Percentiles rank a stretch among this genome's conserved stretches.
phyloP scores from a whole-genome alignment of 139 green algal species.

The Micractinium sp. region DNA sequence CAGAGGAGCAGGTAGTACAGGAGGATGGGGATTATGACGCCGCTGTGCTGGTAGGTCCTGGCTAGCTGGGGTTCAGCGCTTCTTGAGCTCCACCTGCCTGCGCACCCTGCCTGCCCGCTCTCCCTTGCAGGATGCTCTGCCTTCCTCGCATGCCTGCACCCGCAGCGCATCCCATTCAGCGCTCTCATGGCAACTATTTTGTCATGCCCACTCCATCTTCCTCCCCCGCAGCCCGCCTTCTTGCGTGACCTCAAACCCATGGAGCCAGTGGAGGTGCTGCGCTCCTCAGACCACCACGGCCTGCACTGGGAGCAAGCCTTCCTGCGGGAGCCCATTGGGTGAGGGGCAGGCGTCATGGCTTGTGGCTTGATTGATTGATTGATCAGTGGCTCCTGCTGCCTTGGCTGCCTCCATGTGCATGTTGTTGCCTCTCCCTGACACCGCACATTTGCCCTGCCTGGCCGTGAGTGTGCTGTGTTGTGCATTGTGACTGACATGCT shows the following conservation, averaged over 20 bases:
- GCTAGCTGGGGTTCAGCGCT: not conserved
- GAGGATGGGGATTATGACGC: not conserved
- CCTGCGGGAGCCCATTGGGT: not conserved
- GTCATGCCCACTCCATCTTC: not conserved
- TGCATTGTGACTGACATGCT: not conserved
- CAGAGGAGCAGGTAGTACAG: not conserved
- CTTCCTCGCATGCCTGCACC: not conserved
- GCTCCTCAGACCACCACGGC: not conserved
- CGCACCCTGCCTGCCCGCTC: not conserved
- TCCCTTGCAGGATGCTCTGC: not conserved
- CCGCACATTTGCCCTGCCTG: no score
- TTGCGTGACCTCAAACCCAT: not conserved
- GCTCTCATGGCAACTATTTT: no score
- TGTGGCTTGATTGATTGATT: not conserved
- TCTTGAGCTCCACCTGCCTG: not conserved
- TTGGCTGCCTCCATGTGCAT: no score
- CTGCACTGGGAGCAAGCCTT: slow-evolving; percentile 11
- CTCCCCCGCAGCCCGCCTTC: not conserved
- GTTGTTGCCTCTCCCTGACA: no score
- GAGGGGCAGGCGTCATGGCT: not conserved
- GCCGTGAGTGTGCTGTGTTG: not conserved
- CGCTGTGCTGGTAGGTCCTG: not conserved
- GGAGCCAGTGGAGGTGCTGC: slow-evolving; percentile 9
- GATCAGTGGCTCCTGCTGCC: not conserved
- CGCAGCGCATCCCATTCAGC: not conserved